A percentile compares a stretch with the other conserved stretches of the same genome.
phyloP scores from a whole-genome alignment of 345 rosid genomes.

The Linum usitatissimum region DNA sequence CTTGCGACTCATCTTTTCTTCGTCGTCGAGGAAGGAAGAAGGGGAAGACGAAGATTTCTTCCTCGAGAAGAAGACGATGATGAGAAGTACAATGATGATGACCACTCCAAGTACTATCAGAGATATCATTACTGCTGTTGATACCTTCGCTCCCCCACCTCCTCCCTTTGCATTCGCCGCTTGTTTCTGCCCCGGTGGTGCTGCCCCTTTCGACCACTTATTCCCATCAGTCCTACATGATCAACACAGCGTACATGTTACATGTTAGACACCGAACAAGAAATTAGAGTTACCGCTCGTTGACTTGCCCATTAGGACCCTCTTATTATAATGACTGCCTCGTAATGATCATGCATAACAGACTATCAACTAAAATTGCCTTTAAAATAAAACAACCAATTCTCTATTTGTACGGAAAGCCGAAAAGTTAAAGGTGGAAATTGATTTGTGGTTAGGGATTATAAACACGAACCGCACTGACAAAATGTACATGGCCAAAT shows the following conservation, averaged over 20 bases:
- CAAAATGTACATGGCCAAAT: no score
- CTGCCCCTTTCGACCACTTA: constrained; percentile 54
- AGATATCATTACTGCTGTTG: constrained; percentile 34
- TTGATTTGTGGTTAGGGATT: no score
- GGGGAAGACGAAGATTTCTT: constrained; percentile 40
- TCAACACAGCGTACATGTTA: constrained; percentile 8
- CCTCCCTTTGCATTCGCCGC: neutral
- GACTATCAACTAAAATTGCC: no score
- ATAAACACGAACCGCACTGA: no score
- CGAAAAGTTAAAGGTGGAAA: no score
- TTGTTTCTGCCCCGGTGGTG: constrained; percentile 32
- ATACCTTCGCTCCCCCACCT: constrained; percentile 17
- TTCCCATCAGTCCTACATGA: constrained; percentile 68
- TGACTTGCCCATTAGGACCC: no score
- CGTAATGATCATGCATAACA: no score
- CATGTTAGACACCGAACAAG: neutral
- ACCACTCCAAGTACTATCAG: constrained; percentile 36
- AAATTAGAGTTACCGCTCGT: no score
- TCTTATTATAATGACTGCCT: no score
- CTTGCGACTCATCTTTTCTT: constrained; percentile 16
- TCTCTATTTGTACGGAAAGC: no score
- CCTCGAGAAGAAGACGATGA: constrained; percentile 28
- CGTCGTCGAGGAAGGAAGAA: constrained; percentile 72
- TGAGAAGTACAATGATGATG: constrained; percentile 27
- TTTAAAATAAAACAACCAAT: no score